Base-by-base conservation (phyloP, 345 rosid species). In the Citrus trifoliata region DNA sequence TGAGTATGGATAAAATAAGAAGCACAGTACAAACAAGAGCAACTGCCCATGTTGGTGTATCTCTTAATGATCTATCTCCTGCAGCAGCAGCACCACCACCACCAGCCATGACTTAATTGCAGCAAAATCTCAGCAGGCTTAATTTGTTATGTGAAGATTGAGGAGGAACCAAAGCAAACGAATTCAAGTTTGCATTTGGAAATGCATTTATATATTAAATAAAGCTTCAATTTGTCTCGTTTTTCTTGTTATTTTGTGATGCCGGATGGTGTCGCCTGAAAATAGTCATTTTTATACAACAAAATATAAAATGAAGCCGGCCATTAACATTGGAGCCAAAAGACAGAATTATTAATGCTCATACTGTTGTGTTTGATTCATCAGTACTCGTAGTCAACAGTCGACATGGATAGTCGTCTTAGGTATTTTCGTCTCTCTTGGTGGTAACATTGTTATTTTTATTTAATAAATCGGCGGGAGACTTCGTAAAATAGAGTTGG, bases 11-110 rank as follows among this genome's bases (percentile, higher is more conserved):
- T 70, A 91, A 18, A 19, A 87, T 7, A 75, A 91, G 81, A 65
- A 91, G 83, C 9, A 80, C 80, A 10, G 90, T 88, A 61, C 86
- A 85, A 24, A 89, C 92, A 2, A 68, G 82, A 7, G 93, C 88
- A 0, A 89, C 87, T 1, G 95, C 95, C 95, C 95, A 91, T 18
- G 91, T 91, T 4, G 95, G 95, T 4, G 95, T 88, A 64, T 84
- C 76, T 67, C 81, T 75, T 76, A 88, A 40, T 3, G 87, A 40
- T 64, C 82, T 79, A 0, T 82, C 93, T 76, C 87, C 88, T 0
- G 67, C 70, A 67, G 74, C 70, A 68, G 69, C 81, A 72, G 67
- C 70, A 67, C 71, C 70, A 65, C 66, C 81, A 72, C 61, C 81
- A 72, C 65, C 84, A 7, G 86, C 88, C 93, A 89, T 89, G 67